A percentile compares a stretch with the other conserved stretches of the same genome.
Conservation (phyloP, 768 basidiomycete species). For the Trametes maxima region DNA sequence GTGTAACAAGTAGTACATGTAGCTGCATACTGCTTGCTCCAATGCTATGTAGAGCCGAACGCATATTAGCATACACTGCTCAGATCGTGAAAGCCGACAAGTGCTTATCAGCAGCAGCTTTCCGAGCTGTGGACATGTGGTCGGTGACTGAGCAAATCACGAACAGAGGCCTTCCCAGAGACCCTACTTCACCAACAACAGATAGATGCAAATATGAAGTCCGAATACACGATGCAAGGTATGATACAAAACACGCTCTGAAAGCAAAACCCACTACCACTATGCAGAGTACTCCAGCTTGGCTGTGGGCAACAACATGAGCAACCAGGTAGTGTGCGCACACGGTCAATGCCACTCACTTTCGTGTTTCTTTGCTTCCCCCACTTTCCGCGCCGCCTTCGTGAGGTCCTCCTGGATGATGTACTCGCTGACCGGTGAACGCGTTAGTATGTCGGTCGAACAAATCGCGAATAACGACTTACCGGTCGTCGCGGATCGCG, state of each 20-base stretch:
- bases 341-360: conserved; percentile 53
- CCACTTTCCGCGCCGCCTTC: conserved; percentile 94
- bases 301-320: conserved; percentile 29
- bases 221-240: conserved; percentile 11
- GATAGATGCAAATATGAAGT: neutral
- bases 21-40: no score
- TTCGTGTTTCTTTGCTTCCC: conserved; percentile 97
- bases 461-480: conserved; percentile 25
- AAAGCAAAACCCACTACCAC: neutral
- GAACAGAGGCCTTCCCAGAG: neutral
- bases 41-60: no score
- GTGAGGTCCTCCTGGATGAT: conserved; percentile 93
- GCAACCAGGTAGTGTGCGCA: conserved; percentile 3
- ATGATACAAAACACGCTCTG: conserved; percentile 15
- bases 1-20: no score
- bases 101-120: no score
- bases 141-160: no score
- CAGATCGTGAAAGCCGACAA: no score
- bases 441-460: neutral
- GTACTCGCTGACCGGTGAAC: conserved; percentile 61
- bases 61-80: no score
- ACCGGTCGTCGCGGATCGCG: conserved; percentile 95
- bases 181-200: no score
- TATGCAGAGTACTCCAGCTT: conserved; percentile 50
- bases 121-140: no score